Evolutionary conservation across 2,329 filamentous ascomycete genomes (phyloP).

Genomic region (Aspergillus flavus): DNA sequence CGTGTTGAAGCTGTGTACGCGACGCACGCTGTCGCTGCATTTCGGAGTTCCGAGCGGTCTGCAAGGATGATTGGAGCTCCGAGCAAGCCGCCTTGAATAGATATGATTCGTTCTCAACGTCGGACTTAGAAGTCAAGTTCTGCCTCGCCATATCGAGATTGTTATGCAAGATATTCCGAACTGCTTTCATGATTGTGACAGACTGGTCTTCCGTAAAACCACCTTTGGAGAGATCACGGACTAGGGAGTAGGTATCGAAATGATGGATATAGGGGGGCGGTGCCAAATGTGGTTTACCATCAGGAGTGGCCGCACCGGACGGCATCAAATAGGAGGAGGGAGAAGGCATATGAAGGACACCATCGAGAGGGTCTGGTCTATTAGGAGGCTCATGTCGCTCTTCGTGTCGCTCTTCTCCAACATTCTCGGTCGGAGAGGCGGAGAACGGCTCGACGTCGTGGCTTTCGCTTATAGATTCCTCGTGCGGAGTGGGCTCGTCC

Average conservation of each 20-base stretch:
- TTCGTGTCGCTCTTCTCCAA: conserved; percentile 16
- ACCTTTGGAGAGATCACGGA: conserved; percentile 72
- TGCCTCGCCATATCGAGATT: conserved; percentile 81
- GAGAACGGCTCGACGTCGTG: conserved; percentile 16
- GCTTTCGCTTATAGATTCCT: conserved; percentile 22
- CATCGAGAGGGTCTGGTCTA: conserved; percentile 34
- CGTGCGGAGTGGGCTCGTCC: conserved; percentile 25
- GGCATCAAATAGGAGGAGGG: conserved; percentile 39
- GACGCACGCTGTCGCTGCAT: conserved; percentile 83
- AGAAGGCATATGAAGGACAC: conserved; percentile 46
- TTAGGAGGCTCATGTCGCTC: neutral
- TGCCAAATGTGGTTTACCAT: conserved; percentile 60
- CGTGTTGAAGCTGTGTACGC: conserved; percentile 84
- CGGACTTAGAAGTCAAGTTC: conserved; percentile 82
- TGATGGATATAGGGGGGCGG: conserved; percentile 86
- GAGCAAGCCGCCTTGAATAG: conserved; percentile 92
- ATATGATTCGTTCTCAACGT: conserved; percentile 94
- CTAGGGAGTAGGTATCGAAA: conserved; percentile 91
- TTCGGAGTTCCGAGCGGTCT: conserved; percentile 72
- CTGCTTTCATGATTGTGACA: conserved; percentile 87
- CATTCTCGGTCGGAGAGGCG: conserved; percentile 17
- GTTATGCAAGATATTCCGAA: conserved; percentile 72
- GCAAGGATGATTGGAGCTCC: conserved; percentile 85
- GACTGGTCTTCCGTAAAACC: conserved; percentile 76
- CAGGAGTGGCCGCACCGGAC: conserved; percentile 26